These are phyloP conservation scores for Trametes sp. DNA, from an alignment of 1,284 basidiomycete genomes.

Conservation along the genomic window DNA sequence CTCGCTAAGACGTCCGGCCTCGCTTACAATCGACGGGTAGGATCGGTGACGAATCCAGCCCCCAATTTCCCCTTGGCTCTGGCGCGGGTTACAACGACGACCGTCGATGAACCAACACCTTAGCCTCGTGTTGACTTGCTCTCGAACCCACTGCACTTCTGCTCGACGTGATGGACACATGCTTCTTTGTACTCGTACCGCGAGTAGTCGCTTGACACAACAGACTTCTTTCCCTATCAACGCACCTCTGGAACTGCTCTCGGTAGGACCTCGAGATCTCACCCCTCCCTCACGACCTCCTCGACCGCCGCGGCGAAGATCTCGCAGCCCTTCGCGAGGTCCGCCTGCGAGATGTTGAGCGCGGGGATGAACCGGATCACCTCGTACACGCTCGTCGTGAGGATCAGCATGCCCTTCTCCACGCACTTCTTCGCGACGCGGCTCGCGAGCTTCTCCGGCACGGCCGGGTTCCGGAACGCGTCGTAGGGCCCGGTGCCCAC, in stretches of 20 bases:
- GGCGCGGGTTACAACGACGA: too few species aligned
- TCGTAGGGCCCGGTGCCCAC: conserved; percentile 52
- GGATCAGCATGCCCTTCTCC: conserved; percentile 82
- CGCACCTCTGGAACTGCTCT: too few species aligned
- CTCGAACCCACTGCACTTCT: too few species aligned
- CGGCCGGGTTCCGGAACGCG: conserved; percentile 46
- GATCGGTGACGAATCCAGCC: not conserved
- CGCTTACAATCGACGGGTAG: not conserved
- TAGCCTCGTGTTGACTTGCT: too few species aligned
- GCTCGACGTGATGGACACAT: too few species aligned
- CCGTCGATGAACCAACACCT: too few species aligned
- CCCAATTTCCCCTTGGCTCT: too few species aligned
- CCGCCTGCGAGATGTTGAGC: conserved; percentile 67
- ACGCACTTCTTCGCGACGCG: conserved; percentile 84
- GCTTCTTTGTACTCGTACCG: too few species aligned
- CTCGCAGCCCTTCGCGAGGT: conserved; percentile 64
- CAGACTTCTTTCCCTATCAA: too few species aligned
- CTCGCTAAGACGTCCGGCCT: too few species aligned
- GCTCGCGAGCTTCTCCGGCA: conserved; percentile 73
- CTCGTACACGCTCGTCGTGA: conserved; percentile 84
- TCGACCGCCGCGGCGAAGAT: conserved; percentile 70
- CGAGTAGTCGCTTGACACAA: too few species aligned
- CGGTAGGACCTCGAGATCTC: too few species aligned
- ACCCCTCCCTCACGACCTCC: conserved; percentile 62
- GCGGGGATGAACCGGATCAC: conserved; percentile 84